Conservation (phyloP, 2,329 filamentous ascomycete species). For the Tricladium varicosporioides region DNA sequence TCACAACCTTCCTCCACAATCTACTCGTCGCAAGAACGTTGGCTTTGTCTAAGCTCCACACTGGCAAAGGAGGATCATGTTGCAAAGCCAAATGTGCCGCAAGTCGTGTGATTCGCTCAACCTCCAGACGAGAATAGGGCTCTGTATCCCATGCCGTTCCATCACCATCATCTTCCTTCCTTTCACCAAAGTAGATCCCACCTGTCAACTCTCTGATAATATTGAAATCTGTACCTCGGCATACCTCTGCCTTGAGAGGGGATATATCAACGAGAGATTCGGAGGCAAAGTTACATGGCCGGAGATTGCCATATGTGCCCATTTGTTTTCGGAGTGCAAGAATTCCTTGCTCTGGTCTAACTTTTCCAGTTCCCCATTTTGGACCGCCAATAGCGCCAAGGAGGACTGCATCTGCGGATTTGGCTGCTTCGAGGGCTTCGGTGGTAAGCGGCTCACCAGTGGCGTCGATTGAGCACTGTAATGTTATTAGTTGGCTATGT, state of each 20-base stretch:
- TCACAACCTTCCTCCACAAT: conserved; percentile 85
- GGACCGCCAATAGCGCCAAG: conserved; percentile 95
- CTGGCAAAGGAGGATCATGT: conserved; percentile 70
- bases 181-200: conserved; percentile 93
- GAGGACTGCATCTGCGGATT: conserved; percentile 83
- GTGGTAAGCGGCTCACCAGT: conserved; percentile 78
- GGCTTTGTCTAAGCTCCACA: conserved; percentile 91
- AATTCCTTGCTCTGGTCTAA: conserved; percentile 91
- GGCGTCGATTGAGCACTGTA: conserved; percentile 82
- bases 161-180: conserved; percentile 74
- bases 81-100: conserved; percentile 78
- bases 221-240: conserved; percentile 85
- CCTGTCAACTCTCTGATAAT: conserved; percentile 90
- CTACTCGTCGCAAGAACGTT: conserved; percentile 90
- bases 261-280: conserved; percentile 80
- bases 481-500: conserved; percentile 8
- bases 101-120: conserved; percentile 83
- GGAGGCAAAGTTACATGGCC: conserved; percentile 93
- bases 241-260: conserved; percentile 82
- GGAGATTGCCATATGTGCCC: conserved; percentile 89
- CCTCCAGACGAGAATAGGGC: conserved; percentile 79
- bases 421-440: conserved; percentile 77
- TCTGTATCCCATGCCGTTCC: conserved; percentile 80
- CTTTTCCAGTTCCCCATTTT: conserved; percentile 85
- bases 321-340: conserved; percentile 91